These are phyloP conservation scores for Aspergillus jensenii DNA, from an alignment of 2,329 filamentous ascomycete species.

Conservation along the genomic window DNA sequence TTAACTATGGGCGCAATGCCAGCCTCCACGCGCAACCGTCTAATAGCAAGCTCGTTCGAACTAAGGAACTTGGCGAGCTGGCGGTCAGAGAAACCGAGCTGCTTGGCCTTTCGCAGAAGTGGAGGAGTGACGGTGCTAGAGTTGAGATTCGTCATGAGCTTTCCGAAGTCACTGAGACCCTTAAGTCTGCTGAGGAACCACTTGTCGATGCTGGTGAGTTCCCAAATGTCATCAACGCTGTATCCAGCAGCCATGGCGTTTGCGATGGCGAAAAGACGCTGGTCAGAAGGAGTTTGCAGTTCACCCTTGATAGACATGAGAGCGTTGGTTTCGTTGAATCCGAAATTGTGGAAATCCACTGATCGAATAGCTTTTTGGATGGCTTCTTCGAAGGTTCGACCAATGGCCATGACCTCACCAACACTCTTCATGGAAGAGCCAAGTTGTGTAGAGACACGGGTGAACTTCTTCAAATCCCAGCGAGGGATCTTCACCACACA, in stretches of 20 bases:
- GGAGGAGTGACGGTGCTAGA: slow-evolving; percentile 65
- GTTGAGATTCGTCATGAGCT: slow-evolving; percentile 69
- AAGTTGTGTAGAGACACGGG: slow-evolving; percentile 89
- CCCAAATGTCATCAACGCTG: slow-evolving; percentile 94
- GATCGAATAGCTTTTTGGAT: slow-evolving; percentile 97
- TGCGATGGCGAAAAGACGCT: slow-evolving; percentile 94
- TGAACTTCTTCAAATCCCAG: slow-evolving; percentile 99
- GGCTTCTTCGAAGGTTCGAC: slow-evolving; percentile 93
- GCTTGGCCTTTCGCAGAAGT: slow-evolving; percentile 80
- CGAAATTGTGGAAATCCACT: slow-evolving; percentile 92
- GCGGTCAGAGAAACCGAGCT: slow-evolving; percentile 89
- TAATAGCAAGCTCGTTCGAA: slow-evolving; percentile 89
- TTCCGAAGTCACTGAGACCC: slow-evolving; percentile 84
- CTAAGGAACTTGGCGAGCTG: slow-evolving; percentile 93
- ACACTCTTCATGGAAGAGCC: slow-evolving; percentile 99
- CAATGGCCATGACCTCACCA: slow-evolving; percentile 98
- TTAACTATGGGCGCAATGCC: slow-evolving; percentile 89
- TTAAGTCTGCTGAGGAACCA: slow-evolving; percentile 96
- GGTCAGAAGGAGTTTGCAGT: slow-evolving; percentile 94
- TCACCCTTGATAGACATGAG: slow-evolving; percentile 96
- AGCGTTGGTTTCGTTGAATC: slow-evolving; percentile 87
- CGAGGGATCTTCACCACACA: slow-evolving; percentile 98
- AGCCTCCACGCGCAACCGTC: slow-evolving; percentile 78
- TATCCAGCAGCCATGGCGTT: slow-evolving; percentile 97
- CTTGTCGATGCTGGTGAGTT: slow-evolving; percentile 97